Base-by-base conservation (phyloP, 306 rosid genomes). In the Cucurbita pepo region DNA sequence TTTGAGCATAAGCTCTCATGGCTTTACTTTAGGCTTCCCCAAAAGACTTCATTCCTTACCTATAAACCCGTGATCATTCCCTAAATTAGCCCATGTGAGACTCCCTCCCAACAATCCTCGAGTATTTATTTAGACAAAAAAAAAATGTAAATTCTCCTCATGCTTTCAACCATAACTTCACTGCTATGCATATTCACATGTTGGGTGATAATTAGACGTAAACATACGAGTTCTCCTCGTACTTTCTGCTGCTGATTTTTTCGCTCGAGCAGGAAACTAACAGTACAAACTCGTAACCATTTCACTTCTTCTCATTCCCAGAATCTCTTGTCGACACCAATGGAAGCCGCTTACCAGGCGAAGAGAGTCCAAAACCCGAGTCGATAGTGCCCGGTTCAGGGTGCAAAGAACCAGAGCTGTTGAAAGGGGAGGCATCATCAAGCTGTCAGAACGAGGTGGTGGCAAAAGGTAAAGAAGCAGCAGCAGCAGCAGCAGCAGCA, bases 361-460 rank as follows among this genome's bases (percentile, higher is more conserved):
- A 57, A 66, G 72, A 45, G 13, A 44, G 38, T 43, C 58, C 2
- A 47, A 37, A 37, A 48, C 76, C 25, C 25, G 34, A 19, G 13
- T 55, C 15, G 10, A 16, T 80, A 0, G 40, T 3, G 10, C 14
- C 72, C 5, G 4, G 40, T 56, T 56, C 69, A 62, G 54, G 37
- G 18, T 6, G 41, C 12, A 7, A 2, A 21, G 72, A 47, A 47
- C 7, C 53, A 19, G 43, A 67, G 7, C 10, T 44, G 45, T 19
- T 40, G 65, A 71, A 76, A 78, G 87, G 77, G 40, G 48, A 79
- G 25, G 58, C 37, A 36, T 75, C 82, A 37, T 64, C 43, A 30
- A 69, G 57, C 25, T 81, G 70, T 11, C 65, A 14, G 19, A 70
- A n/a, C 44, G 16, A 40, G 21, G 5, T 2, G n/a, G 6, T 72